phyloP scores from a whole-genome alignment of 495 filamentous ascomycete genomes.

The Cryomyces minteri region DNA sequence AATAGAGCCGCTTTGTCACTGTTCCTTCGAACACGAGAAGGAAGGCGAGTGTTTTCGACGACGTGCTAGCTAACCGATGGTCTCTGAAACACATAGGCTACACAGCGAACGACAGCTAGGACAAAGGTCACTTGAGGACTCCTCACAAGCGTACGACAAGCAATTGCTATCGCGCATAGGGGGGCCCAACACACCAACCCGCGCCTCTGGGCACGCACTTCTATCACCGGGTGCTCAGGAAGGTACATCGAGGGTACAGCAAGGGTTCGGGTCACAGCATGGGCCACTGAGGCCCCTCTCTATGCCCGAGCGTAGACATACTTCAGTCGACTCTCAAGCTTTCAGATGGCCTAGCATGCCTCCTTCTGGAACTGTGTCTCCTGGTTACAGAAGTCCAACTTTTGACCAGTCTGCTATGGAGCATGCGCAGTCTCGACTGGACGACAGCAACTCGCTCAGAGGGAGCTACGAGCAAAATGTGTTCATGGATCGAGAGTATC shows the following conservation, averaged over 20 bases:
- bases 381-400: slow-evolving; percentile 22
- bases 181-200: slow-evolving; percentile 38
- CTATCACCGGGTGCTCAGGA: slow-evolving; percentile 9
- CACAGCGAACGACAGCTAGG: slow-evolving; percentile 41
- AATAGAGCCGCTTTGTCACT: too few relatives aligned
- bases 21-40: too few relatives aligned
- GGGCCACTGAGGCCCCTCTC: slow-evolving; percentile 16
- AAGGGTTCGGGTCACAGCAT: slow-evolving; percentile 15
- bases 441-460: slow-evolving; percentile 32
- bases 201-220: slow-evolving; percentile 28
- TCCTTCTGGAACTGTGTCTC: slow-evolving; percentile 16
- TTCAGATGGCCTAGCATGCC: slow-evolving; percentile 12
- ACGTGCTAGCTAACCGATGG: background rate
- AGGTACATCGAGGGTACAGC: too few relatives aligned
- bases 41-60: too few relatives aligned
- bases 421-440: slow-evolving; percentile 21
- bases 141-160: slow-evolving; percentile 59
- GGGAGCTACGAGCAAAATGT: slow-evolving; percentile 44
- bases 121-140: slow-evolving; percentile 35
- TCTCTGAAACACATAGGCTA: slow-evolving; percentile 30
- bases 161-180: slow-evolving; percentile 60
- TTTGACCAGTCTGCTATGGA: slow-evolving; percentile 10
- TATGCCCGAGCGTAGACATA: slow-evolving; percentile 16
- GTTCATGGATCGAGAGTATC: slow-evolving; percentile 42
- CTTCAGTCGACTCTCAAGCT: slow-evolving; percentile 14